phyloP scores from a whole-genome alignment of 345 rosid genomes.

The Gossypium mustelinum region DNA sequence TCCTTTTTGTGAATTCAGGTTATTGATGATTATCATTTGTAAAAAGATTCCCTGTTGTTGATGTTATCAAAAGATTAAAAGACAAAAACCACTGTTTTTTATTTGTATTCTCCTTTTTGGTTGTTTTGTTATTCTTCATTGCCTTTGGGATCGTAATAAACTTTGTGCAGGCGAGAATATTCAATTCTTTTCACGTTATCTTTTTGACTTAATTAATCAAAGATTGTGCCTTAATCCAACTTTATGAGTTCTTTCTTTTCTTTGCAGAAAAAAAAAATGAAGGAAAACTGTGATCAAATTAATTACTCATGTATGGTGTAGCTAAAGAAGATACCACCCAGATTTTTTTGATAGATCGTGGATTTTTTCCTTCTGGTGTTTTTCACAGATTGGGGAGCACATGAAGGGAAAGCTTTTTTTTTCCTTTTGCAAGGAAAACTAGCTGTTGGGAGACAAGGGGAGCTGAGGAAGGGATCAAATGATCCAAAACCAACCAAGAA shows the following conservation, averaged over 20 bases:
- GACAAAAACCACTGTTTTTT: neutral
- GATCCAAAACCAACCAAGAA: constrained; percentile 87
- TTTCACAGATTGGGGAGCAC: neutral
- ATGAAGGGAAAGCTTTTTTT: neutral
- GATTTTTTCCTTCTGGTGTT: neutral
- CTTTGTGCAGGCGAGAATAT: neutral
- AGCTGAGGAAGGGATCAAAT: constrained; percentile 25
- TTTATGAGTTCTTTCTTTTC: neutral
- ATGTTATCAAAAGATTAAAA: neutral
- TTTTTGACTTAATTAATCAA: neutral
- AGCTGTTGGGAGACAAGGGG: neutral
- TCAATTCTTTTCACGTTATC: neutral
- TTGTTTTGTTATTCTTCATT: neutral
- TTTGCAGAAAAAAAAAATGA: neutral
- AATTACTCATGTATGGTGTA: neutral
- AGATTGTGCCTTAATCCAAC: neutral
- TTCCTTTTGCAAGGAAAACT: neutral
- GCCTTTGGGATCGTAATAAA: neutral
- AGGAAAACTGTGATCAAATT: neutral
- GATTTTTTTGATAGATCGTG: neutral
- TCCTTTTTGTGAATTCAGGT: neutral
- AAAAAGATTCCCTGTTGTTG: neutral
- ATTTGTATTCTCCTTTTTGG: too few species aligned
- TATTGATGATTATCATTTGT: neutral
- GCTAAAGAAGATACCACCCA: neutral